Evolutionary conservation across 1,284 basidiomycete species (phyloP).

Genomic region (Pisolithus thermaeus): DNA sequence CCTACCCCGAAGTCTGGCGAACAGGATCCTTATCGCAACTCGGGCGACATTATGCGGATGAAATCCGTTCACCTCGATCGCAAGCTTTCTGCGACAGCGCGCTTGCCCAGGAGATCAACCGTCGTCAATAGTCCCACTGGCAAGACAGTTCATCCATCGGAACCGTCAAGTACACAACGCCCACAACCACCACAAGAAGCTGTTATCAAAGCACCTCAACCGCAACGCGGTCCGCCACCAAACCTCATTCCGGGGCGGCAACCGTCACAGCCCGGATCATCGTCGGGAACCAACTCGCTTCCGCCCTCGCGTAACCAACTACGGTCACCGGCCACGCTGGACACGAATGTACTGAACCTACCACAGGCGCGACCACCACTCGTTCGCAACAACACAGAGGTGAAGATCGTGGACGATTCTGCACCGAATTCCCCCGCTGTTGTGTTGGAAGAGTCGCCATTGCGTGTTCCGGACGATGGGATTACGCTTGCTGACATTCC

Average conservation of each 20-base stretch:
- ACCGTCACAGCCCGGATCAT: constrained; percentile 27
- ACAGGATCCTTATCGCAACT: constrained; percentile 76
- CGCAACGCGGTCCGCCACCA: constrained; percentile 29
- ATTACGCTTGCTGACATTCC: constrained; percentile 97
- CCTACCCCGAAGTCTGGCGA: constrained; percentile 34
- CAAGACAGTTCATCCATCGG: constrained; percentile 69
- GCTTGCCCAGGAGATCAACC: constrained; percentile 89
- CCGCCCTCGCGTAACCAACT: constrained; percentile 34
- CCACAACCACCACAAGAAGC: constrained; percentile 23
- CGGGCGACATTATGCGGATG: constrained; percentile 89
- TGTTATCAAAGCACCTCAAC: constrained; percentile 26
- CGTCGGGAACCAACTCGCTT: constrained; percentile 30
- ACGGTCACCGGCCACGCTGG: constrained; percentile 34
- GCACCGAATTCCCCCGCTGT: constrained; percentile 63
- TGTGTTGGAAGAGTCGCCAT: constrained; percentile 35
- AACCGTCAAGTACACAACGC: constrained; percentile 37
- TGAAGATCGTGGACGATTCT: constrained; percentile 86
- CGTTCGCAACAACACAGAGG: constrained; percentile 78
- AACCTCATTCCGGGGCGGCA: constrained; percentile 30
- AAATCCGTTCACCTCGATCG: constrained; percentile 91
- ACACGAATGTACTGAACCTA: constrained; percentile 38
- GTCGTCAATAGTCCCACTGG: constrained; percentile 96
- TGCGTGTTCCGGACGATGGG: constrained; percentile 58
- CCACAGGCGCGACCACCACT: constrained; percentile 64
- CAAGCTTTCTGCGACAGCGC: constrained; percentile 89